A percentile compares a stretch with the other conserved stretches of the same genome.
Conservation (phyloP, 2,329 filamentous ascomycete species). For the Verticillium klebahnii region DNA sequence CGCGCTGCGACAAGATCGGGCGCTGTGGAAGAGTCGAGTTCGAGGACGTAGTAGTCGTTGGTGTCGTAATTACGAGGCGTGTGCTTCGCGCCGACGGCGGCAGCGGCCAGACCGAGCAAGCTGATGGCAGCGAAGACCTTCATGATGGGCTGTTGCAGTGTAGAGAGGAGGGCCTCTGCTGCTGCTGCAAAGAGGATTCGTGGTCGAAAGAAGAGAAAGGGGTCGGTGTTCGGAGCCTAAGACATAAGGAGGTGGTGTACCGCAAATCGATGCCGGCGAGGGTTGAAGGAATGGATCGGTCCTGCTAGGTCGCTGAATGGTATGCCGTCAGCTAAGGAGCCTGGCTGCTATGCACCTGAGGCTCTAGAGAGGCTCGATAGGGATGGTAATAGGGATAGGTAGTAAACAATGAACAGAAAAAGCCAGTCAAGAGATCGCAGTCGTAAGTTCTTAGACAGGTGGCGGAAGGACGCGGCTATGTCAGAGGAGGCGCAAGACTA, state of each 20-base stretch:
- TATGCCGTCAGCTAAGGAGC: not conserved
- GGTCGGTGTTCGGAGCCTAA: not conserved
- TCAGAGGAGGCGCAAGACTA: not conserved
- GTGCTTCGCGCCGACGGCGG: slow-evolving; percentile 41
- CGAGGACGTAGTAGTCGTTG: slow-evolving; percentile 90
- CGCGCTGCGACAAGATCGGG: slow-evolving; percentile 66
- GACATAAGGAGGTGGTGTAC: not conserved
- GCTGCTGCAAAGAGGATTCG: not conserved
- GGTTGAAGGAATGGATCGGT: not conserved
- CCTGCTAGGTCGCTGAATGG: not conserved
- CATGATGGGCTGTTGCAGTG: slow-evolving; percentile 30
- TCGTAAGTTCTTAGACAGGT: not conserved
- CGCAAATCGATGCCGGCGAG: not conserved
- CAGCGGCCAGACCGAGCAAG: slow-evolving; percentile 45
- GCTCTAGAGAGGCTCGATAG: not conserved
- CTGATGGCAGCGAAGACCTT: slow-evolving; percentile 48
- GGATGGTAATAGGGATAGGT: not conserved
- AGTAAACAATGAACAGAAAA: not conserved
- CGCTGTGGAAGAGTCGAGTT: slow-evolving; percentile 63
- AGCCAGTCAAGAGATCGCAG: not conserved
- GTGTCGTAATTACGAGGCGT: slow-evolving; percentile 67
- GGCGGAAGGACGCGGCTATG: not conserved
- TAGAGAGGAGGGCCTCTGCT: not conserved
- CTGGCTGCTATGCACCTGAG: not conserved
- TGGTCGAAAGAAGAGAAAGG: not conserved